Base-by-base conservation (phyloP, 2,329 filamentous ascomycete genomes). In the Aspergillus unguis region DNA sequence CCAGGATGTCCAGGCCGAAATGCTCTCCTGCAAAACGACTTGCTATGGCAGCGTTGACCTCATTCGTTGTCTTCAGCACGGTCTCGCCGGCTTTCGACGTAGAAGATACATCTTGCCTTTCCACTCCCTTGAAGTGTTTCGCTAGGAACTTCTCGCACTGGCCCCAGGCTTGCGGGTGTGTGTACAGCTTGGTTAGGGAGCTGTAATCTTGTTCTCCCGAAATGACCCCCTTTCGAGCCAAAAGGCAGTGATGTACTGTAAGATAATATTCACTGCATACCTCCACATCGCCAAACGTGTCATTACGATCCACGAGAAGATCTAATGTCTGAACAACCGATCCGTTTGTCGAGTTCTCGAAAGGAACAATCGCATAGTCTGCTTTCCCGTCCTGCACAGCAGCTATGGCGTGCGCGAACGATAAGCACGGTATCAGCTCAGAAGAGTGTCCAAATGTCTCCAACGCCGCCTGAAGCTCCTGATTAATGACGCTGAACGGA, bases 261-360 rank as follows among this genome's bases (percentile, higher is more conserved):
- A 97, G 80, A 65, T 95, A 96, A 52, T 87, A 82, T 75, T 97
- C 94, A 42, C 84, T 89, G 66, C 86, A 88, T 37, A 97, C 87
- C 44, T 80, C 78, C 42, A 96, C 80, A 65, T 88, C 83, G 8
- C 79, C 77, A 66, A 88, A 90, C 40, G 74, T 72, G 38, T 71
- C 73, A 36, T 83, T 75, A 27, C 87, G 79, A 73, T 96, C 90
- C 59, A 90, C 90, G 55, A 99, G 84, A 59, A 92, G 83, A 72
- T 96, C 92, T 26, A 97, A 81, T 0, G 92, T 96, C 70, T 90
- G 88, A 51, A 94, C 85, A 45, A 99, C 94, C 50, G 87, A 86
- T 65, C 94, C 94, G 71, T 97, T 96, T 67, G 90, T 92, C 37
- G 89, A 95, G 77, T 99, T 99, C 69, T 97, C 92, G 72, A 96